These are phyloP conservation scores for Talaromyces sp. DNA, from an alignment of 2,329 filamentous ascomycete species.

Conservation along the genomic window DNA sequence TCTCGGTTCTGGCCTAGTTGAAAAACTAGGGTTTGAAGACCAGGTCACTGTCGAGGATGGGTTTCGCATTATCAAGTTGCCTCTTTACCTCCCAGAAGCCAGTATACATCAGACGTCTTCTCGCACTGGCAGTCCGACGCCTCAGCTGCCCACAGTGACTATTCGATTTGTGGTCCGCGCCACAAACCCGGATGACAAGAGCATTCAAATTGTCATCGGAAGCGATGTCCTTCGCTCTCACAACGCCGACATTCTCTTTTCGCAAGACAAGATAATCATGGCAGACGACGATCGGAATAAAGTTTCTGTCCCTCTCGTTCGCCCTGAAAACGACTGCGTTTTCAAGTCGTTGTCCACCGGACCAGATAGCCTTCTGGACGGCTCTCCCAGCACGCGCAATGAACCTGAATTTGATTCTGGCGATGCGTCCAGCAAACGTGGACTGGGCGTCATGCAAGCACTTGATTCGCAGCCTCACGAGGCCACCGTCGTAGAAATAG, in stretches of 20 bases:
- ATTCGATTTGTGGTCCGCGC: constrained; percentile 70
- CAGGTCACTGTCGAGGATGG: constrained; percentile 63
- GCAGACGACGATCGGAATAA: constrained; percentile 83
- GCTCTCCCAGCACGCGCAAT: constrained; percentile 13
- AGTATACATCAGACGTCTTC: constrained; percentile 68
- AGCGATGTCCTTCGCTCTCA: constrained; percentile 81
- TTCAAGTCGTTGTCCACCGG: constrained; percentile 73
- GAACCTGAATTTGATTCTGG: constrained; percentile 18
- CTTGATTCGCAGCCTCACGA: constrained; percentile 27
- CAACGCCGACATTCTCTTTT: constrained; percentile 86
- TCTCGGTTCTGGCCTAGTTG: constrained; percentile 69
- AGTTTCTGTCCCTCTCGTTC: constrained; percentile 82
- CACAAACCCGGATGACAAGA: constrained; percentile 44
- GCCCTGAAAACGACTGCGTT: constrained; percentile 76
- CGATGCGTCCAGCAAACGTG: not conserved
- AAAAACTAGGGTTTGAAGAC: constrained; percentile 64
- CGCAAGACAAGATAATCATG: constrained; percentile 80
- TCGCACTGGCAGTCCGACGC: constrained; percentile 64
- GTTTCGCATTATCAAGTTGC: constrained; percentile 63
- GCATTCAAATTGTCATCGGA: constrained; percentile 80
- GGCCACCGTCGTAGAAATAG: constrained; percentile 10
- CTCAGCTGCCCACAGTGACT: constrained; percentile 74
- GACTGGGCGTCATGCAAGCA: constrained; percentile 9
- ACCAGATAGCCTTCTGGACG: constrained; percentile 17
- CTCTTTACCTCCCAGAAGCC: constrained; percentile 86